Base-by-base conservation (phyloP, 331 rosid genomes). In the Quercus phellos region DNA sequence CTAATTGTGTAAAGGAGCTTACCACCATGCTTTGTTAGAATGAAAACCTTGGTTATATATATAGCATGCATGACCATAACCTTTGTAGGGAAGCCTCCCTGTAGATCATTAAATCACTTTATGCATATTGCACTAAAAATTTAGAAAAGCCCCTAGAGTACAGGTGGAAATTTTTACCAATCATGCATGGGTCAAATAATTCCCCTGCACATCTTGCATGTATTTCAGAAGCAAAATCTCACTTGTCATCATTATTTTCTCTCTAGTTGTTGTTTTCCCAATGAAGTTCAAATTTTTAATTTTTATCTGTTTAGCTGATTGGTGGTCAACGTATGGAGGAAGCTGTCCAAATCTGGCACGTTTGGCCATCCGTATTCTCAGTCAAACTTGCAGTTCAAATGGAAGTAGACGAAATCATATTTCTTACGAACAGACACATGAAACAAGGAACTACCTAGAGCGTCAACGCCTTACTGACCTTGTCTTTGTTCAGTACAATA, bases 311-410 rank as follows among this genome's bases (percentile, higher is more conserved):
- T 73, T 75, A 94, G 96, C 90, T 53, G 98, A 94, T 86, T 94
- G 98, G 98, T 94, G 97, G 98, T 90, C 96, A 74, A 89, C 97
- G 73, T 92, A 90, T 81, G 97, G 96, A 76, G 94, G 96, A 81
- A 89, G 90, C 71, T 94, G 96, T 85, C 96, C 97, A 22, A 90
- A 89, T 85, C 84, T 94, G 84, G 85, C 97, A 2, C 94, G 92
- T 70, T 72, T 94, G 77, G 96, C 97, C 18, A 84, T 89, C 74
- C 94, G 88, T 19, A 87, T 94, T 85, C 98, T 94, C 83, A 89
- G 96, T 74, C 98, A 92, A 83, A 90, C 97, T 66, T 92, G 94
- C 85, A 81, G 93, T 75, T 77, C 74, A 27, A 50, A 80, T 77
- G 75, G 81, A 46, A 84, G 85, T 77, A 89, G 84, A 86, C 85